Evolutionary conservation across 257 asterid species (phyloP).

Genomic region (Nyctanthes arbortristis): DNA sequence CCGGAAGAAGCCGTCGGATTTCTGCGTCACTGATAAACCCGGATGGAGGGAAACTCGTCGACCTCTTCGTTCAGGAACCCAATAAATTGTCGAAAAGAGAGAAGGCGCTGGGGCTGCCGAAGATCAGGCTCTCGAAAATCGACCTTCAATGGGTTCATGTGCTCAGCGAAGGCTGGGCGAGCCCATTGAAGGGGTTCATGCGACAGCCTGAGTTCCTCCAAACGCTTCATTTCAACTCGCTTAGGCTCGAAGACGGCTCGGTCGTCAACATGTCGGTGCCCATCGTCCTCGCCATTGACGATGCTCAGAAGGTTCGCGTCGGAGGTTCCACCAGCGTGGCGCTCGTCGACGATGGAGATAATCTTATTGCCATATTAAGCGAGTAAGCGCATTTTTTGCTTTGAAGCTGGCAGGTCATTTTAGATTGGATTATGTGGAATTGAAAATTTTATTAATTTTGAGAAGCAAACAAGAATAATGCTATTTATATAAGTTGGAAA

Average conservation of each 20-base stretch:
- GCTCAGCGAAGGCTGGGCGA: slow-evolving; percentile 98
- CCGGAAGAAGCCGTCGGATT: slow-evolving; percentile 37
- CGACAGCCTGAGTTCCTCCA: slow-evolving; percentile 97
- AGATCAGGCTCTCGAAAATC: slow-evolving; percentile 59
- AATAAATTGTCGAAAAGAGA: slow-evolving; percentile 45
- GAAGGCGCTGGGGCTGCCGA: slow-evolving; percentile 57
- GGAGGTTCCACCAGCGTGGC: slow-evolving; percentile 64
- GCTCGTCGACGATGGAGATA: slow-evolving; percentile 54
- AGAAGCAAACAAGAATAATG: too few relatives aligned
- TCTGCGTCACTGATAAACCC: slow-evolving; percentile 74
- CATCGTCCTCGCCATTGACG: slow-evolving; percentile 88
- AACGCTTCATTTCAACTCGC: slow-evolving; percentile 92
- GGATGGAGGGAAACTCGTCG: slow-evolving; percentile 83
- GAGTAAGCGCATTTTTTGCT: too few relatives aligned
- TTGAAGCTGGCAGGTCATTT: too few relatives aligned
- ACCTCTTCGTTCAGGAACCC: slow-evolving; percentile 57
- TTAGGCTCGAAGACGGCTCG: slow-evolving; percentile 69
- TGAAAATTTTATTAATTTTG: too few relatives aligned
- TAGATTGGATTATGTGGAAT: too few relatives aligned
- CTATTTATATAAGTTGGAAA: too few relatives aligned
- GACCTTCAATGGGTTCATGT: slow-evolving; percentile 98
- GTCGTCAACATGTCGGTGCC: slow-evolving; percentile 95
- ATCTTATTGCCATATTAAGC: slow-evolving; percentile 60
- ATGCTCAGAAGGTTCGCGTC: slow-evolving; percentile 57
- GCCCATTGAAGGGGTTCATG: slow-evolving; percentile 95